phyloP scores from a whole-genome alignment of 2,329 filamentous ascomycete species.

The Pseudogymnoascus sp. region DNA sequence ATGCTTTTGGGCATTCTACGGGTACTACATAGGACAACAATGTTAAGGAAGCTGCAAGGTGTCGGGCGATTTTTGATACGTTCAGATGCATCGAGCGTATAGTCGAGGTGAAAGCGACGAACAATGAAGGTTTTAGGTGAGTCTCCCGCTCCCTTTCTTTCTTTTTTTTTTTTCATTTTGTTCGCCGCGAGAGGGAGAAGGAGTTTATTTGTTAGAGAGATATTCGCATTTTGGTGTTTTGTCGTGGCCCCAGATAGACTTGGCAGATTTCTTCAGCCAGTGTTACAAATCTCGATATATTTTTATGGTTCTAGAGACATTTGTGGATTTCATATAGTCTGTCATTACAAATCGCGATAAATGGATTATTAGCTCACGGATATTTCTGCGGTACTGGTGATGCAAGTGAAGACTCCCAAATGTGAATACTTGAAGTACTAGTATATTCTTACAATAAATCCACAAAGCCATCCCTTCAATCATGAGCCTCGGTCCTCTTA shows the following conservation, averaged over 20 bases:
- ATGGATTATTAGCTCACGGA: not conserved
- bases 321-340: not conserved
- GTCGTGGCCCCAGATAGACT: not conserved
- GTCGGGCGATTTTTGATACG: not conserved
- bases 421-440: not conserved
- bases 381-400: not conserved
- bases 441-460: not conserved
- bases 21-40: not conserved
- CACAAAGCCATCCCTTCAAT: not conserved
- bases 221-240: too few relatives aligned
- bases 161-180: not conserved
- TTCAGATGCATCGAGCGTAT: not conserved
- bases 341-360: not conserved
- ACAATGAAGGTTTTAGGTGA: not conserved
- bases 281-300: not conserved
- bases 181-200: not conserved
- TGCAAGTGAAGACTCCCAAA: not conserved
- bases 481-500: slow-evolving; percentile 1
- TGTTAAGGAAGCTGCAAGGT: not conserved
- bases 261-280: not conserved
- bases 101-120: not conserved
- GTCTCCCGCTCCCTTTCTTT: not conserved
- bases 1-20: not conserved
- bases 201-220: not conserved
- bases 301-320: not conserved